A percentile compares a stretch with the other conserved stretches of the same genome.
phyloP scores from a whole-genome alignment of 768 basidiomycete genomes.

The Roridomyces roridus region DNA sequence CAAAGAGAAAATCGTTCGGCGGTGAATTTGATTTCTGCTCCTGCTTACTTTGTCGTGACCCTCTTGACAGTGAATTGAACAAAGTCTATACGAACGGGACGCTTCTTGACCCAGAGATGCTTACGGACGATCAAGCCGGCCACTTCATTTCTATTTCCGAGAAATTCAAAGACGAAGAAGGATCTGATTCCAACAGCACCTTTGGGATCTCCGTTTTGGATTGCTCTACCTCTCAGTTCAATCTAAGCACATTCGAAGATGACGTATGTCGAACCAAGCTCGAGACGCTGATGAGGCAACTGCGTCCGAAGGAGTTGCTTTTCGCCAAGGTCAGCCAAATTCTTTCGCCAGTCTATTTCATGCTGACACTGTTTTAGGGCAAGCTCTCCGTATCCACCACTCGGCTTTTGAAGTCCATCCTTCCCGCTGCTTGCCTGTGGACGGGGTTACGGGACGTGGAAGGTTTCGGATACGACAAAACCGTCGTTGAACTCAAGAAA shows the following conservation, averaged over 20 bases:
- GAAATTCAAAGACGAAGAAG: constrained; percentile 52
- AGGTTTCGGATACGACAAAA: constrained; percentile 78
- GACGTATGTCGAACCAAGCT: constrained; percentile 91
- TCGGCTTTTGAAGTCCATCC: constrained; percentile 79
- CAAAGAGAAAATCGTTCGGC: constrained; percentile 88
- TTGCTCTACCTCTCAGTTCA: constrained; percentile 95
- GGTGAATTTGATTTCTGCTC: constrained; percentile 47
- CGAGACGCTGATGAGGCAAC: constrained; percentile 91
- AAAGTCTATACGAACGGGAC: constrained; percentile 98
- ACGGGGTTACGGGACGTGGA: constrained; percentile 84
- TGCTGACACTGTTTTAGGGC: constrained; percentile 55
- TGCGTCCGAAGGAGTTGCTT: constrained; percentile 90
- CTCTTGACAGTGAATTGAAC: constrained; percentile 72
- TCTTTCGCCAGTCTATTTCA: neutral
- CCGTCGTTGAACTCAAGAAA: constrained; percentile 67
- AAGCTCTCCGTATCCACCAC: constrained; percentile 84
- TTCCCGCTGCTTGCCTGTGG: constrained; percentile 88
- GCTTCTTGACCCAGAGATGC: constrained; percentile 86
- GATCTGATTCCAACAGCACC: constrained; percentile 47
- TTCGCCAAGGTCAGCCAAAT: constrained; percentile 74
- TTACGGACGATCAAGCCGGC: constrained; percentile 92
- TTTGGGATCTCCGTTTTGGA: constrained; percentile 95
- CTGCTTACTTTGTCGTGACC: neutral
- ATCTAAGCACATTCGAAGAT: constrained; percentile 87
- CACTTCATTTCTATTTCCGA: constrained; percentile 94